phyloP scores from a whole-genome alignment of 495 filamentous ascomycete genomes.

The Aspergillus campestris region DNA sequence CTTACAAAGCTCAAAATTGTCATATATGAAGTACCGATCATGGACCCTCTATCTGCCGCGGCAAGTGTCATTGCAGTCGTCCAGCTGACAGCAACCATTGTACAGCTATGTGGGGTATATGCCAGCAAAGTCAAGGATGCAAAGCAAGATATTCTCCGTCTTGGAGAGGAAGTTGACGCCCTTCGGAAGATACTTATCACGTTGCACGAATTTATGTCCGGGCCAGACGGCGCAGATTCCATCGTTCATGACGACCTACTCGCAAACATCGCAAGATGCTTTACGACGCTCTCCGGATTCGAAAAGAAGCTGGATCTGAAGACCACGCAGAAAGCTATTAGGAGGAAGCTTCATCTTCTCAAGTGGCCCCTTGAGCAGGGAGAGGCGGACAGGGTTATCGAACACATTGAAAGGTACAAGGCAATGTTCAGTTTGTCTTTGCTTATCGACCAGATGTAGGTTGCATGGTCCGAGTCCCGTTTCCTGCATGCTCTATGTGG shows the following conservation, averaged over 20 bases:
- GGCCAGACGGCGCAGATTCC: constrained; percentile 7
- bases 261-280: constrained; percentile 16
- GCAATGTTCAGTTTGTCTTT: constrained; percentile 26
- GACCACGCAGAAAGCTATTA: constrained; percentile 16
- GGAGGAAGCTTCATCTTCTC: constrained; percentile 26
- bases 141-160: constrained; percentile 22
- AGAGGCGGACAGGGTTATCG: constrained; percentile 27
- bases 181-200: constrained; percentile 18
- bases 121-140: constrained; percentile 23
- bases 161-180: constrained; percentile 17
- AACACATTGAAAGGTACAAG: constrained; percentile 26
- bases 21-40: neutral
- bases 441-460: constrained; percentile 34
- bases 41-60: constrained; percentile 22
- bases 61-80: constrained; percentile 31
- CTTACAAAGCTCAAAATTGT: no score
- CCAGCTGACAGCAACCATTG: constrained; percentile 22
- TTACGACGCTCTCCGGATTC: constrained; percentile 19
- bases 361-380: constrained; percentile 36
- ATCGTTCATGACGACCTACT: constrained; percentile 2
- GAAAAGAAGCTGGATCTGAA: constrained; percentile 24
- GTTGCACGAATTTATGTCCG: constrained; percentile 10
- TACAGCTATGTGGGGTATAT: constrained; percentile 21
- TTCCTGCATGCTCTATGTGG: neutral
- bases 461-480: neutral